phyloP scores from a whole-genome alignment of 371 early-diverging fungal species.

The Umbelopsis sp. region DNA sequence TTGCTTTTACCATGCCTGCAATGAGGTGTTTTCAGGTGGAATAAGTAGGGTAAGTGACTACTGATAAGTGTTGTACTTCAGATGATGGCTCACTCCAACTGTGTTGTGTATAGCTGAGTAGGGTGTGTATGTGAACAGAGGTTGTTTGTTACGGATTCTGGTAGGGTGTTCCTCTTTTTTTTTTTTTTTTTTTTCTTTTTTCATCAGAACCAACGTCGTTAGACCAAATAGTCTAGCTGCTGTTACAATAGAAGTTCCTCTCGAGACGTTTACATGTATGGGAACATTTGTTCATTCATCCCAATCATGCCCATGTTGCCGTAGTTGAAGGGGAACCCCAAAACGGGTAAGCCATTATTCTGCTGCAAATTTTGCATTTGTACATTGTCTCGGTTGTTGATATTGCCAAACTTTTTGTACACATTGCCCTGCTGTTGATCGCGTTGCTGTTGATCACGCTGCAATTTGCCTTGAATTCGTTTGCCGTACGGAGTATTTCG shows the following conservation, averaged over 20 bases:
- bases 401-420: constrained; percentile 13
- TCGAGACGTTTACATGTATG: constrained; percentile 20
- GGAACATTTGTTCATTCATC: constrained; percentile 20
- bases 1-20: not conserved
- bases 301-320: constrained; percentile 23
- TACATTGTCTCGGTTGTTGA: constrained; percentile 16
- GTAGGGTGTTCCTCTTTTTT: too few relatives aligned
- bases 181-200: too few relatives aligned
- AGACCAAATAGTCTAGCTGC: not conserved
- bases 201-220: too few relatives aligned
- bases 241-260: not conserved
- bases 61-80: too few relatives aligned
- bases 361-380: constrained; percentile 16
- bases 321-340: constrained; percentile 20
- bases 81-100: too few relatives aligned
- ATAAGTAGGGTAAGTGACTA: too few relatives aligned
- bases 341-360: constrained; percentile 16
- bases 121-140: too few relatives aligned
- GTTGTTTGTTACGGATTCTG: too few relatives aligned
- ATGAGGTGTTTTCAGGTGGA: not conserved
- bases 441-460: constrained; percentile 54
- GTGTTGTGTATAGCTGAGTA: too few relatives aligned
- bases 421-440: constrained; percentile 16
- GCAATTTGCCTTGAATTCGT: constrained; percentile 83
- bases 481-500: constrained; percentile 88